Percentiles rank a stretch among this genome's conserved stretches.
These are phyloP conservation scores for Macaranga tanarius DNA, from an alignment of 441 rosid species.

Conservation along the genomic window DNA sequence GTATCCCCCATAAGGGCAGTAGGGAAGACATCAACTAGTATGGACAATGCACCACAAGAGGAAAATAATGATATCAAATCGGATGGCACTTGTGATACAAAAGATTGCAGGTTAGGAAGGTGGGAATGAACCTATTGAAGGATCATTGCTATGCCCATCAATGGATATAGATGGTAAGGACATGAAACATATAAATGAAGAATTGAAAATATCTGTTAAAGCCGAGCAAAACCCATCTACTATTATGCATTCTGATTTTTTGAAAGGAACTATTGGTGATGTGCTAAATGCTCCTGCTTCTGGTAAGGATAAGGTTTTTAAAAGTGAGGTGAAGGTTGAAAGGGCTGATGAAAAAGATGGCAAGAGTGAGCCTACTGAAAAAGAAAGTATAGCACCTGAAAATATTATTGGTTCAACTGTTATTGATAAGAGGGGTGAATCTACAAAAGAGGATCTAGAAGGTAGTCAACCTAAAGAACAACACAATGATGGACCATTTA, in stretches of 20 bases:
- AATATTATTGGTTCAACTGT: constrained; percentile 35
- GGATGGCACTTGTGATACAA: constrained; percentile 28
- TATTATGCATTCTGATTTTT: constrained; percentile 24
- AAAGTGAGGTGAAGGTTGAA: constrained; percentile 38
- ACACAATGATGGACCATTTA: constrained; percentile 20
- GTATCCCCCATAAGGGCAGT: constrained; percentile 19
- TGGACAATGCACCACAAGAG: constrained; percentile 29
- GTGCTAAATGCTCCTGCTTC: constrained; percentile 28
- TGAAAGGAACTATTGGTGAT: constrained; percentile 31
- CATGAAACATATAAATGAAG: constrained; percentile 32
- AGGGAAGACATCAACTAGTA: constrained; percentile 32
- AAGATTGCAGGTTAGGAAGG: constrained; percentile 28
- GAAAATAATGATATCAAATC: constrained; percentile 28
- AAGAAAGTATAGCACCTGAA: constrained; percentile 30
- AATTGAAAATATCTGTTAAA: constrained; percentile 23
- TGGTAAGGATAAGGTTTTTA: constrained; percentile 27
- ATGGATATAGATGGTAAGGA: constrained; percentile 30
- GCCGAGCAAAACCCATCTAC: constrained; percentile 35
- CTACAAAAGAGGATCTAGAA: constrained; percentile 30
- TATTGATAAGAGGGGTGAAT: constrained; percentile 33
- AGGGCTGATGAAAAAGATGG: constrained; percentile 33
- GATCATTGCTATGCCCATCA: constrained; percentile 26
- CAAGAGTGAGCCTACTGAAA: constrained; percentile 24
- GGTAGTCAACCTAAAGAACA: constrained; percentile 30
- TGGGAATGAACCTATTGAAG: constrained; percentile 36